Percentiles rank a stretch among this genome's conserved stretches.
Evolutionary conservation across 2,329 filamentous ascomycete genomes (phyloP).

Genomic region (Fusarium lyarnte): DNA sequence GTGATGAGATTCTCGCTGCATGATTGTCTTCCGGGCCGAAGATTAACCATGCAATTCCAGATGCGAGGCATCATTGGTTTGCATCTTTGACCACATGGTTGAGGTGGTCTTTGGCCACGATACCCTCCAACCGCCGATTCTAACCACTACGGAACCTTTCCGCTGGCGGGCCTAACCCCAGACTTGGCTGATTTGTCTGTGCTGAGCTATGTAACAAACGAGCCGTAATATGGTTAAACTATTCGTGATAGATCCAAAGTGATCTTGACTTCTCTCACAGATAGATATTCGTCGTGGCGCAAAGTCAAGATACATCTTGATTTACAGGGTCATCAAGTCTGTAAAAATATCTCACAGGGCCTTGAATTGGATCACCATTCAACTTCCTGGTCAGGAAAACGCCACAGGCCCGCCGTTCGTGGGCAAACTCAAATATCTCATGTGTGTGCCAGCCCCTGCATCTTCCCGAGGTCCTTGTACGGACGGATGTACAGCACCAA

Average conservation of each 20-base stretch:
- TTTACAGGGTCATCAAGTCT: constrained; percentile 1
- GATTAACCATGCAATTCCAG: constrained; percentile 27
- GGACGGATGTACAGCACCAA: not conserved
- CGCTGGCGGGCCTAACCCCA: constrained; percentile 7
- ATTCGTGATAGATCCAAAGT: not conserved
- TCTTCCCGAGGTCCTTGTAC: constrained; percentile 22
- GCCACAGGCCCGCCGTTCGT: constrained; percentile 40
- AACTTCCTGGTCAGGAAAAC: constrained; percentile 29
- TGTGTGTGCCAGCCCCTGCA: constrained; percentile 39
- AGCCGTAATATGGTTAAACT: not conserved
- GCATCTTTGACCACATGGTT: constrained; percentile 11
- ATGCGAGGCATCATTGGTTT: constrained; percentile 2
- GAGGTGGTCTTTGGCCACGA: not conserved
- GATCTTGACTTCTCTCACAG: not conserved
- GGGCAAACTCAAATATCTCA: constrained; percentile 25
- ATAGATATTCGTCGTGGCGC: constrained; percentile 2
- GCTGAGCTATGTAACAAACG: constrained; percentile 1
- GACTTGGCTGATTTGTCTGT: not conserved
- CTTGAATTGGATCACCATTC: constrained; percentile 11
- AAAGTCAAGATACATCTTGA: not conserved
- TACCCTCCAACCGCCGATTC: constrained; percentile 24
- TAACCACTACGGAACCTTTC: constrained; percentile 34
- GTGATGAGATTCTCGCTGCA: constrained; percentile 20
- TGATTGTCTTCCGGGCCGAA: constrained; percentile 6
- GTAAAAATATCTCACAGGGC: constrained; percentile 34